Percentiles rank a stretch among this genome's conserved stretches.
These are phyloP conservation scores for Geranium brycei DNA, from an alignment of 345 rosid species.

Conservation along the genomic window DNA sequence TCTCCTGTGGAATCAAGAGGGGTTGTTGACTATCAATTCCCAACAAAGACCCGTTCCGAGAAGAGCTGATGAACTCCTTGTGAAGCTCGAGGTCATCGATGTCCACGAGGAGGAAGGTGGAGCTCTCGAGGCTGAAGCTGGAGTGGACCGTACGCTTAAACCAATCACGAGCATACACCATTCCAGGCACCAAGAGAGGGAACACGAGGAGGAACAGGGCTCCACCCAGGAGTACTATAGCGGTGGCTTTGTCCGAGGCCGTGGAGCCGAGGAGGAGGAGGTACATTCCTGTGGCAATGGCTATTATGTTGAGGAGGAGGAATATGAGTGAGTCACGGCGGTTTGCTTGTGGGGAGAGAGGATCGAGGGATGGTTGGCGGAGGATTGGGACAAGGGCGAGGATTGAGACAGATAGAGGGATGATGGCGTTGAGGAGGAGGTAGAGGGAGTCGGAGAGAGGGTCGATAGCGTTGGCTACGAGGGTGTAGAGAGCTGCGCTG, in stretches of 20 bases:
- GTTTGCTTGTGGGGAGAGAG: slow-evolving; percentile 54
- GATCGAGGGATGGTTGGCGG: slow-evolving; percentile 68
- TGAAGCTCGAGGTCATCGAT: slow-evolving; percentile 85
- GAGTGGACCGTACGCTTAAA: slow-evolving; percentile 44
- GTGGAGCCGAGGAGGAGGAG: slow-evolving; percentile 58
- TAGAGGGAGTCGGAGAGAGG: slow-evolving; percentile 43
- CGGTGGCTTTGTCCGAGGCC: slow-evolving; percentile 14
- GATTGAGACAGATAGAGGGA: slow-evolving; percentile 54
- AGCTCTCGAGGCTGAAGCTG: slow-evolving; percentile 44
- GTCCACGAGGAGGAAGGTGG: slow-evolving; percentile 66
- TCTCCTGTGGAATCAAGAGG: neutral
- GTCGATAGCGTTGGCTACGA: slow-evolving; percentile 56
- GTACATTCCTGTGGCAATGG: slow-evolving; percentile 63
- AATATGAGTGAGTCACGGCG: slow-evolving; percentile 65
- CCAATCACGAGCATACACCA: slow-evolving; percentile 70
- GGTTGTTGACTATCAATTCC: slow-evolving; percentile 2
- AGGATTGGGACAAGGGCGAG: slow-evolving; percentile 63
- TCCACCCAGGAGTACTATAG: slow-evolving; percentile 55
- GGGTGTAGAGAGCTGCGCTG: slow-evolving; percentile 76
- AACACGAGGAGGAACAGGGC: slow-evolving; percentile 58
- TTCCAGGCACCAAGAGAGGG: slow-evolving; percentile 68
- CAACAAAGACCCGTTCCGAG: slow-evolving; percentile 5
- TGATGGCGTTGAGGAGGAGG: slow-evolving; percentile 62
- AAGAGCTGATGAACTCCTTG: slow-evolving; percentile 29
- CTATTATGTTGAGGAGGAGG: slow-evolving; percentile 53